phyloP scores from a whole-genome alignment of 192 early-diverging fungal species.

The Backusella liffmaniae region DNA sequence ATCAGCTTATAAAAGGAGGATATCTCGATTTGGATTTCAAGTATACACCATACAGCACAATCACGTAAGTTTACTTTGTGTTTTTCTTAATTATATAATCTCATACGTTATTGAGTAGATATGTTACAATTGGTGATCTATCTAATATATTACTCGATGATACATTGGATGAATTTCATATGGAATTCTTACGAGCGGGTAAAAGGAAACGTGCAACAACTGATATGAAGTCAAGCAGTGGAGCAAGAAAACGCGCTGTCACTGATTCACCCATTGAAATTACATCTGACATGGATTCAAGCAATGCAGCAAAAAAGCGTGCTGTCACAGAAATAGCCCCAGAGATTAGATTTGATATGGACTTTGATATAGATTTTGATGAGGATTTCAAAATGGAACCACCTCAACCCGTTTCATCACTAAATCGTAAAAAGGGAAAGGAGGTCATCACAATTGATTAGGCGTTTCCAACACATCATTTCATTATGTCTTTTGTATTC shows the following conservation, averaged over 20 bases:
- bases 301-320: not conserved
- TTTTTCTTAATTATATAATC: not conserved
- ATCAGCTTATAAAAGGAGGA: conserved; percentile 44
- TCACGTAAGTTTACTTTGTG: conserved; percentile 44
- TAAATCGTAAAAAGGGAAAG: not conserved
- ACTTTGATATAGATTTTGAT: not conserved
- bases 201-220: not conserved
- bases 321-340: not conserved
- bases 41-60: conserved; percentile 60
- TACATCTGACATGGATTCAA: not conserved
- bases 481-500: not conserved
- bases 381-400: not conserved
- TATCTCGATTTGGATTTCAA: conserved; percentile 60
- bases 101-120: not conserved
- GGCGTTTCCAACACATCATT: not conserved
- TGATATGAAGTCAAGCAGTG: not conserved
- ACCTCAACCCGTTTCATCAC: not conserved
- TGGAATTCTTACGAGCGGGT: not conserved
- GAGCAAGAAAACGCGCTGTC: not conserved
- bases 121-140: not conserved
- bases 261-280: not conserved
- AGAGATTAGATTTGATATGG: not conserved
- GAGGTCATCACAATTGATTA: not conserved
- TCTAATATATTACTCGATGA: not conserved
- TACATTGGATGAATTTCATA: not conserved